Evolutionary conservation across 345 rosid species (phyloP).

Genomic region (Eucalyptus curtisii): DNA sequence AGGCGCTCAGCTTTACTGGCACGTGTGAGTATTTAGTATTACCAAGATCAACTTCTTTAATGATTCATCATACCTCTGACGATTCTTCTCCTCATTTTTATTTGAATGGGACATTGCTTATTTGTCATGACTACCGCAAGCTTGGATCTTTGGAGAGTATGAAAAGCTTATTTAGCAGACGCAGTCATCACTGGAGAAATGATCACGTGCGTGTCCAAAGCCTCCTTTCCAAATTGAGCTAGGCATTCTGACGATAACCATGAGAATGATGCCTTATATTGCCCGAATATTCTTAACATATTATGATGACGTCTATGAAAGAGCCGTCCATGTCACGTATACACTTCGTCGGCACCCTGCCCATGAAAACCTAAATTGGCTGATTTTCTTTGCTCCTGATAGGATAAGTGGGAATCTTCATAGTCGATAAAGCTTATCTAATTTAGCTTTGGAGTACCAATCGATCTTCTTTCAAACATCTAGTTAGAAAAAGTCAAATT

Average conservation of each 20-base stretch:
- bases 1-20: not conserved
- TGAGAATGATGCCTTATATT: not conserved
- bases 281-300: not conserved
- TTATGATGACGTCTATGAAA: not conserved
- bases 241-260: not conserved
- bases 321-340: not conserved
- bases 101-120: not conserved
- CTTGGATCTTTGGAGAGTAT: not conserved
- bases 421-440: not conserved
- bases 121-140: not conserved
- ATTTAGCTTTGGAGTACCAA: not conserved
- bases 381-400: not conserved
- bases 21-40: not conserved
- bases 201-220: not conserved
- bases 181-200: not conserved
- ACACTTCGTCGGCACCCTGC: not conserved
- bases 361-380: not conserved
- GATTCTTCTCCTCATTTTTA: not conserved
- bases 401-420: not conserved
- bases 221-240: not conserved
- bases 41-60: not conserved
- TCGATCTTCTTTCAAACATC: not conserved
- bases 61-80: not conserved
- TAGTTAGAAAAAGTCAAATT: not conserved
- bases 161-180: not conserved